Conservation (phyloP, 106 monocot species). For the Dioscorea dumetorum region DNA sequence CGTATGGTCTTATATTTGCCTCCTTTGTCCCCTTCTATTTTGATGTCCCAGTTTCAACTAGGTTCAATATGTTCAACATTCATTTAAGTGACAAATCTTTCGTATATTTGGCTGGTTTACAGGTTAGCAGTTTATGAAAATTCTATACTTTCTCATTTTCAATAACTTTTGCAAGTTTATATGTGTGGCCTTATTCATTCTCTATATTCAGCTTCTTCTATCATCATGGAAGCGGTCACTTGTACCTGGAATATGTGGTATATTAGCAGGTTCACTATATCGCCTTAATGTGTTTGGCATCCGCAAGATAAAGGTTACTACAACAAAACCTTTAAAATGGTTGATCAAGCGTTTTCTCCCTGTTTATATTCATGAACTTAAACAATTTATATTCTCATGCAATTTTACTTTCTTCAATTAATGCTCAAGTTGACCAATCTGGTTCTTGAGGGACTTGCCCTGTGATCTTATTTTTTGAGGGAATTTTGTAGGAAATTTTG, state of each 20-base stretch:
- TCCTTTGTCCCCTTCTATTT: slow-evolving; percentile 93
- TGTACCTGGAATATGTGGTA: slow-evolving; percentile 84
- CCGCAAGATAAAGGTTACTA: slow-evolving; percentile 64
- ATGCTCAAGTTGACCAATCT: too few relatives aligned
- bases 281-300: slow-evolving; percentile 67
- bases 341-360: not conserved
- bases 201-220: slow-evolving; percentile 61
- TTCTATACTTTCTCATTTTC: not conserved
- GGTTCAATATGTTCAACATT: slow-evolving; percentile 66
- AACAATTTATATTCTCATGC: too few relatives aligned
- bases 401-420: too few relatives aligned
- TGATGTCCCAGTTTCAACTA: slow-evolving; percentile 79
- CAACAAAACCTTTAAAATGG: not conserved
- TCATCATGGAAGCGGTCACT: slow-evolving; percentile 77
- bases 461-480: too few relatives aligned
- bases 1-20: slow-evolving; percentile 86
- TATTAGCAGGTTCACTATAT: slow-evolving; percentile 70
- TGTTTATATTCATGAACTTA: too few relatives aligned
- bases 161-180: not conserved
- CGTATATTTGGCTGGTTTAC: slow-evolving; percentile 85
- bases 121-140: slow-evolving; percentile 36
- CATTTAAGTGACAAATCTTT: slow-evolving; percentile 74
- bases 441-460: too few relatives aligned
- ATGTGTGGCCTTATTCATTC: not conserved
- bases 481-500: too few relatives aligned